These are phyloP conservation scores for Trichoderma parareesei DNA, from an alignment of 495 filamentous ascomycete genomes.

Conservation along the genomic window DNA sequence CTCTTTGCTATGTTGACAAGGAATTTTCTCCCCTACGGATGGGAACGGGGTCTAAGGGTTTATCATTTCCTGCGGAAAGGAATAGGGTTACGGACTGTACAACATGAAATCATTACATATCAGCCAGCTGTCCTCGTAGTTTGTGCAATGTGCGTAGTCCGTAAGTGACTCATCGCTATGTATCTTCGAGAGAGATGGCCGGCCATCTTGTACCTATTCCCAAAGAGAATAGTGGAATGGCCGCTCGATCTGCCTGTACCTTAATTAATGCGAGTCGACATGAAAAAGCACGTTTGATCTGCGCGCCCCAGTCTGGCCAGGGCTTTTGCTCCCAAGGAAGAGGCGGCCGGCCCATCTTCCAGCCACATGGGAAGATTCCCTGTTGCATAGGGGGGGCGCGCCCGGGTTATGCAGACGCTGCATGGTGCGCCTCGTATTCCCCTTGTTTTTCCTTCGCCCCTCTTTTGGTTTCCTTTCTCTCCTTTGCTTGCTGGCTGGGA, in stretches of 20 bases:
- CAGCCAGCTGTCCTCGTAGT: no score
- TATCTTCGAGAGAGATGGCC: not conserved
- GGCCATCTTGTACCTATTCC: not conserved
- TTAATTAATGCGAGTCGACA: constrained; percentile 9
- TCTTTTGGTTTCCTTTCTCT: no score
- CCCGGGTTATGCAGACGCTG: constrained; percentile 1
- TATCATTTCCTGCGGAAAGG: no score
- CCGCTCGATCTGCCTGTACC: constrained; percentile 3
- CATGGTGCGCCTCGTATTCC: not conserved
- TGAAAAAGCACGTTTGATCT: not conserved
- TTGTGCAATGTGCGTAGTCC: not conserved
- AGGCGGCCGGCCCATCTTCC: not conserved
- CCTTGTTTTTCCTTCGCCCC: not conserved
- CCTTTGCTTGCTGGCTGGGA: not conserved
- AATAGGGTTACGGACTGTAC: no score
- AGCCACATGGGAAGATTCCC: constrained; percentile 4
- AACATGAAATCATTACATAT: no score
- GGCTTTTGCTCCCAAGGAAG: not conserved
- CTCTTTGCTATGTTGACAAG: no score
- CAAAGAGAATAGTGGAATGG: not conserved
- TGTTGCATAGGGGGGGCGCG: not conserved
- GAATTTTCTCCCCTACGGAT: no score
- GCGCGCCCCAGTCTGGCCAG: not conserved
- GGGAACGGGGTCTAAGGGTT: no score
- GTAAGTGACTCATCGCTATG: not conserved